Conservation (phyloP, 345 rosid genomes). For the Adansonia digitata region DNA sequence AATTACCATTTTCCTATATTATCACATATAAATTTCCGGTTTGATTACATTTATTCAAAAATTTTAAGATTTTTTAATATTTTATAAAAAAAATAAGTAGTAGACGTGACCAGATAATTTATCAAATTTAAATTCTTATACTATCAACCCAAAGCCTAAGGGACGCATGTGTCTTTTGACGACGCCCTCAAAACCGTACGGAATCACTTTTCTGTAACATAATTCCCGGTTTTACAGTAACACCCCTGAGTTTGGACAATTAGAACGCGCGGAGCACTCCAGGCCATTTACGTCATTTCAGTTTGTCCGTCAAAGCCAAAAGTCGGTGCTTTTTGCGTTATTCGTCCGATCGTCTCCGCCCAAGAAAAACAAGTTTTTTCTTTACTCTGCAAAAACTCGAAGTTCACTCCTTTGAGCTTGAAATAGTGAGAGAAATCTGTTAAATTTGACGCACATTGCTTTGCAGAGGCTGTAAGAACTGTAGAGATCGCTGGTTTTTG, state of each 20-base stretch:
- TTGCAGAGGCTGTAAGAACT: not conserved
- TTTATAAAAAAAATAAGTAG: too few species aligned
- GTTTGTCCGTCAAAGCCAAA: not conserved
- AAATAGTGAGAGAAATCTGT: not conserved
- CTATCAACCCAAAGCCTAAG: not conserved
- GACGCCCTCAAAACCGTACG: not conserved
- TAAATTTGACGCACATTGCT: not conserved
- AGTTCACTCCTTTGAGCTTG: not conserved
- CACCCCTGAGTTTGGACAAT: not conserved
- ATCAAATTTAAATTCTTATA: too few species aligned
- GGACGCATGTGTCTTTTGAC: not conserved
- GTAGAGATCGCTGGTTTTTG: not conserved
- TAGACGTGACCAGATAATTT: too few species aligned
- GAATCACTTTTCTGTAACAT: not conserved
- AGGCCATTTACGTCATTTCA: not conserved
- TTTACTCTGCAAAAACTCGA: not conserved
- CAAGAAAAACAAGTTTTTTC: not conserved
- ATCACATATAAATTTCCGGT: too few species aligned
- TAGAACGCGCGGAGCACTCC: not conserved
- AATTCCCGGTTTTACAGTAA: not conserved
- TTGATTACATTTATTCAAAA: too few species aligned
- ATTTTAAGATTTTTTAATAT: too few species aligned
- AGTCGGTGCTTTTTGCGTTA: not conserved
- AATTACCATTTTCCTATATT: too few species aligned
- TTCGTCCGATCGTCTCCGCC: not conserved